Evolutionary conservation across 108 stramenopile species (phyloP), one percentile per base, ranked within the genome.

Genomic region (Nitzschia palea): DNA sequence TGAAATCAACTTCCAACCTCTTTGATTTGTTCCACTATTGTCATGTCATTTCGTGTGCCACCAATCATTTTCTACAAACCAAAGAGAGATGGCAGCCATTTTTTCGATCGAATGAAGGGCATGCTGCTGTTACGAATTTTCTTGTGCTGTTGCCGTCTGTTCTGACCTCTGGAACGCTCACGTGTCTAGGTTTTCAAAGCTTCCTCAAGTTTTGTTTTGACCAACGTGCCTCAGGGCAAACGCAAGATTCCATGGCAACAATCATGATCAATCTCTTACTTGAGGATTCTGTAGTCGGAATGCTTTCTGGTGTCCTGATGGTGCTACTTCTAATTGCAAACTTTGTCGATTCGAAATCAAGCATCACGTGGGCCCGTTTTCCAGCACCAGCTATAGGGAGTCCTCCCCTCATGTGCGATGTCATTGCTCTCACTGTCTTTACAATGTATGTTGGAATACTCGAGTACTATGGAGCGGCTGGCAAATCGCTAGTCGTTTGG

Each of bases 11-110:
- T 27, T 25, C 52, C 23, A 65, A 75, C 33, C 15, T 62, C 15
- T 48, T 75, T 25, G 56, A 56, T 14, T 26, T 75, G 1, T 26
- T 67, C 2, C 52, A 75, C 26, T 75, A 75, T 53, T 75, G 74
- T 35, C 67, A 75, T 32, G 15, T 40, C 2, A 18, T 68, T 3
- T 62, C 67, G 12, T 62, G 74, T 32, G 26, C 58, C 27, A 75
- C 74, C 4, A 33, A 50, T 25, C 62, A 62, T 8, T 62, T 68
- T 34, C 27, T 67, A 0, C 22, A 42, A 45, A 55, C 40, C 43
- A 61, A 68, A 36, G 63, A 75, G 10, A 23, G 50, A 28, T 75
- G 67, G 66, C 30, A 32, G 5, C 27, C 74, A 1, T 68, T 61
- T 27, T 68, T 27, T 54, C 28, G 65, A 33, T 40, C 58, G 9